These are phyloP conservation scores for Silene conica DNA, from an alignment of 148 eudicot genomes.

Conservation along the genomic window DNA sequence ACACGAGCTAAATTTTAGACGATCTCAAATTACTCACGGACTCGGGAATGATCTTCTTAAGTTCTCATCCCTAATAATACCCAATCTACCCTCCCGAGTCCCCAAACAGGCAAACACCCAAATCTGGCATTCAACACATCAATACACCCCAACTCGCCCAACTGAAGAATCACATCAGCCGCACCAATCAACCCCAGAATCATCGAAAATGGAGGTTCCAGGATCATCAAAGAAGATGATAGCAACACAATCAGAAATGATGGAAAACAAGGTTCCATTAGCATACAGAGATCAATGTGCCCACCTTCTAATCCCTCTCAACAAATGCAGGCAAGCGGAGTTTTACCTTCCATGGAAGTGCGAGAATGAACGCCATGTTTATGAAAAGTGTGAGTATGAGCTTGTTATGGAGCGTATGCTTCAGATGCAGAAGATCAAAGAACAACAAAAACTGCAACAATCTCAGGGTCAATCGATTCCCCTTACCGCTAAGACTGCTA, in stretches of 20 bases:
- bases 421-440: constrained; percentile 77
- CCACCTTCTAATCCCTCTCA: constrained; percentile 86
- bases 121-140: too few relatives aligned
- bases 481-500: constrained; percentile 67
- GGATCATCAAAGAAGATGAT: constrained; percentile 98
- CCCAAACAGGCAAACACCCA: too few relatives aligned
- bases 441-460: constrained; percentile 35
- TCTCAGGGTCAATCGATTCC: constrained; percentile 42
- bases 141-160: neutral
- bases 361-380: constrained; percentile 69
- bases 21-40: too few relatives aligned
- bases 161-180: constrained; percentile 1
- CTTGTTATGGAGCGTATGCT: constrained; percentile 98
- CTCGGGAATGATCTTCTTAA: too few relatives aligned
- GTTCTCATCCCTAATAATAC: too few relatives aligned
- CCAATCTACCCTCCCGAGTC: too few relatives aligned
- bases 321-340: constrained; percentile 90
- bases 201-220: constrained; percentile 44
- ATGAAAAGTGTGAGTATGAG: constrained; percentile 97
- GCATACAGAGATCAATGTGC: constrained; percentile 94
- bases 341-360: constrained; percentile 92
- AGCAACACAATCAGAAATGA: constrained; percentile 88
- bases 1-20: too few relatives aligned
- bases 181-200: neutral
- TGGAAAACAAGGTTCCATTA: constrained; percentile 59